Evolutionary conservation across 306 rosid species (phyloP).

Genomic region (Dryas octopetala): DNA sequence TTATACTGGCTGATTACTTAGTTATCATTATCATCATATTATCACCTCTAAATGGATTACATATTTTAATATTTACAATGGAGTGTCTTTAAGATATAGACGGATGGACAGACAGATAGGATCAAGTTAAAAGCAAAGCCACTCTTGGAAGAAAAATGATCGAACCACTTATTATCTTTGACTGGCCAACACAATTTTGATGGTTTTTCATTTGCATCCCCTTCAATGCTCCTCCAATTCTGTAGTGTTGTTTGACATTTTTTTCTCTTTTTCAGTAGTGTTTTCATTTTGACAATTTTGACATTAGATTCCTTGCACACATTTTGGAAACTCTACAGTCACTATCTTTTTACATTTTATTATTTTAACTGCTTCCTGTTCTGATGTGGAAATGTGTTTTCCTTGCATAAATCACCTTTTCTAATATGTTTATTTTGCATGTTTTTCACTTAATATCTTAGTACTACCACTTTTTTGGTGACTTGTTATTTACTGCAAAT

Average conservation of each 20-base stretch:
- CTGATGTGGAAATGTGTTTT: neutral
- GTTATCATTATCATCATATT: slow-evolving; percentile 8
- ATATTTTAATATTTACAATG: neutral
- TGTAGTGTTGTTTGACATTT: neutral
- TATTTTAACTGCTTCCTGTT: neutral
- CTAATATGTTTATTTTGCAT: neutral
- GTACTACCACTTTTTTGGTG: neutral
- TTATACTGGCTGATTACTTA: slow-evolving; percentile 13
- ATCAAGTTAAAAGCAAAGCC: neutral
- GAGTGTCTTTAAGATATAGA: neutral
- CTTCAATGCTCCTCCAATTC: neutral
- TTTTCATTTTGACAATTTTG: neutral
- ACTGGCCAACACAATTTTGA: neutral
- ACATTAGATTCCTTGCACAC: neutral
- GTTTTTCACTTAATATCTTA: neutral
- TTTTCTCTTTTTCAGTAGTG: neutral
- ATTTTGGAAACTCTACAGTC: neutral
- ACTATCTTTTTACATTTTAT: neutral
- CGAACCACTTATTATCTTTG: neutral
- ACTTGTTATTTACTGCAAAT: neutral
- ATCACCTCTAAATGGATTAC: neutral
- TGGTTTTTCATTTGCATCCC: neutral
- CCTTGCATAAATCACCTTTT: neutral
- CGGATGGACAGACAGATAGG: neutral
- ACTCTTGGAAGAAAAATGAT: neutral